A percentile compares a stretch with the other conserved stretches of the same genome.
phyloP scores from a whole-genome alignment of 179 eudicot species.

The Silene noctiflora region DNA sequence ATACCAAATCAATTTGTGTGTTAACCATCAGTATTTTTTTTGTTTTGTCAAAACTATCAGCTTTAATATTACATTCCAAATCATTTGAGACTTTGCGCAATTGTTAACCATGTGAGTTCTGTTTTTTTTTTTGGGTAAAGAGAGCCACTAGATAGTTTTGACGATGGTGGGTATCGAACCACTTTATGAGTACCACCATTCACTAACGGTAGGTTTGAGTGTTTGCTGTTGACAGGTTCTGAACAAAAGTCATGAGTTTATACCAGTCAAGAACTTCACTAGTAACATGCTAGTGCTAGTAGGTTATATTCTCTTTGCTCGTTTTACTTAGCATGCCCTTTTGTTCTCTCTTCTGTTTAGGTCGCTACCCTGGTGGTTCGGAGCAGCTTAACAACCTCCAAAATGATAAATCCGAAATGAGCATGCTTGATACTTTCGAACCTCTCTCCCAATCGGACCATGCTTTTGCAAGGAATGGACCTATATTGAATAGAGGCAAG shows the following conservation, averaged over 20 bases:
- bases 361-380: constrained; percentile 33
- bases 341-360: constrained; percentile 29
- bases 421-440: constrained; percentile 38
- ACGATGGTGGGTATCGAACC: too few species aligned
- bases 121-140: too few species aligned
- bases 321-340: neutral
- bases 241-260: neutral
- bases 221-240: neutral
- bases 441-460: constrained; percentile 48
- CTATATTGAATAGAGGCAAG: constrained; percentile 66
- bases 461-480: constrained; percentile 64
- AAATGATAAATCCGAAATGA: constrained; percentile 32
- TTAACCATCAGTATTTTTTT: neutral
- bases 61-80: neutral
- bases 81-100: neutral
- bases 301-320: neutral
- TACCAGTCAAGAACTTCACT: neutral
- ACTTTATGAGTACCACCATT: too few species aligned
- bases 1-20: neutral
- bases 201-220: too few species aligned
- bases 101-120: neutral
- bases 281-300: neutral
- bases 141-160: too few species aligned
- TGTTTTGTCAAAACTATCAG: neutral
- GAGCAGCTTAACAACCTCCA: constrained; percentile 38